Base-by-base conservation (phyloP, 306 rosid genomes). In the Trichosanthes truncata region DNA sequence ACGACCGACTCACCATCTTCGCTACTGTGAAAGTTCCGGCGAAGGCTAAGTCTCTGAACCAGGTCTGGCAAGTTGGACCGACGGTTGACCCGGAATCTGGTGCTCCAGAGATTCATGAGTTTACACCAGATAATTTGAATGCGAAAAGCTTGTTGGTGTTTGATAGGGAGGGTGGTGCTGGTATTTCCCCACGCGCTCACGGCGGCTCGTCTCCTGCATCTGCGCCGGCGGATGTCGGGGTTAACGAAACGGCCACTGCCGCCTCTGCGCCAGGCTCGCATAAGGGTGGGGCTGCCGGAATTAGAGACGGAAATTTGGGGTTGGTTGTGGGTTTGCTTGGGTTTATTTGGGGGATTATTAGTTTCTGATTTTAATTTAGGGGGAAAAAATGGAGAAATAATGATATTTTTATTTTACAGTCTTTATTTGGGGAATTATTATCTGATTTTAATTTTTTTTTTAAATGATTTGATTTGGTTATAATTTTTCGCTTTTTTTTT, bases 51-150 rank as follows among this genome's bases (percentile, higher is more conserved):
- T 77, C 77, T 21, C 9, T 89, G 26, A 89, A 71, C 68, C 92
- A 89, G 31, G 80, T 91, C 0, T 93, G 97, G 97, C 97, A 93
- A 81, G 93, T 87, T 40, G 97, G 97, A 0, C 74, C 96, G 25
- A n/a, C 13, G 20, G 76, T 51, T 4, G 35, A 79, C 51, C 40
- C 38, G 25, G 11, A 25, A 9, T 26, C 65, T 7, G 81, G 81
- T 5, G 41, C 4, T 4, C 59, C 57, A 1, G 7, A 0, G 18
- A 15, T 9, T 8, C 82, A 79, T 31, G 76, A 36, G 23, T 79
- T 79, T 9, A n/a, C 29, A 12, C 25, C 77, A 66, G 77, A 33
- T 21, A 65, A 79, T 53, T 31, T 79, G 33, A 79, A 52, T 3
- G n/a, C 82, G 7, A 79, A 1, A 15, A 20, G 81, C 18, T 76